Percentiles rank a stretch among this genome's conserved stretches.
Conservation (phyloP, 768 basidiomycete genomes). For the Gyrodon lividus region DNA sequence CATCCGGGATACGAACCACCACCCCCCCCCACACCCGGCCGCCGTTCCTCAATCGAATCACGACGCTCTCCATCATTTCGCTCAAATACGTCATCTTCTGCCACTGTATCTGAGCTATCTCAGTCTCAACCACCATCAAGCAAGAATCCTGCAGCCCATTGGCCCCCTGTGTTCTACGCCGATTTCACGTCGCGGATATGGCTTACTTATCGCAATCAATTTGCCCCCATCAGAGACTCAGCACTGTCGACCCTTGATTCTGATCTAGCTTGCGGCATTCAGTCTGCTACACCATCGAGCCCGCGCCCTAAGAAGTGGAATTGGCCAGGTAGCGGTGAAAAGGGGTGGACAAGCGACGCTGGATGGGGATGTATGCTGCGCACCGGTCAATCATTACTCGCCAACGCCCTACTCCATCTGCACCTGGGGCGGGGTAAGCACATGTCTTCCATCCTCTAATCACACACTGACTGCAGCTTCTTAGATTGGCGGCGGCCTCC, state of each 20-base stretch:
- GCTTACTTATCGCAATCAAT: slow-evolving; percentile 91
- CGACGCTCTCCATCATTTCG: slow-evolving; percentile 43
- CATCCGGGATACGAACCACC: slow-evolving; percentile 71
- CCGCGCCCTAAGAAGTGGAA: slow-evolving; percentile 57
- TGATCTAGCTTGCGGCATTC: slow-evolving; percentile 30
- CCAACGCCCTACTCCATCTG: slow-evolving; percentile 72
- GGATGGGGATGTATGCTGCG: slow-evolving; percentile 94
- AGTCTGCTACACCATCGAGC: slow-evolving; percentile 38
- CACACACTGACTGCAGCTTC: slow-evolving; percentile 8
- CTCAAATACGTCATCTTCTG: slow-evolving; percentile 44
- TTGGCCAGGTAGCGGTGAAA: slow-evolving; percentile 63
- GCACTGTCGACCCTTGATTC: slow-evolving; percentile 43
- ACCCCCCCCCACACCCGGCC: slow-evolving; percentile 26
- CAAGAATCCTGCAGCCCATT: slow-evolving; percentile 41
- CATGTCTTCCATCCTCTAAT: slow-evolving; percentile 6
- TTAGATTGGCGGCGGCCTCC: slow-evolving; percentile 86
- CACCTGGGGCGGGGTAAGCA: slow-evolving; percentile 71
- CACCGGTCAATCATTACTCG: slow-evolving; percentile 82
- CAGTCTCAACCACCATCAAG: slow-evolving; percentile 36
- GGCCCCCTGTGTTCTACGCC: slow-evolving; percentile 82
- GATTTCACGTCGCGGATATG: slow-evolving; percentile 90
- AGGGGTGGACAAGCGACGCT: slow-evolving; percentile 80
- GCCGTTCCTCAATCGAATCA: slow-evolving; percentile 42
- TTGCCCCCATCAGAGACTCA: slow-evolving; percentile 73
- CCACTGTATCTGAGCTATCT: slow-evolving; percentile 33